A percentile compares a stretch with the other conserved stretches of the same genome.
phyloP scores from a whole-genome alignment of 2,329 filamentous ascomycete genomes.

The Blastomyces percursus region DNA sequence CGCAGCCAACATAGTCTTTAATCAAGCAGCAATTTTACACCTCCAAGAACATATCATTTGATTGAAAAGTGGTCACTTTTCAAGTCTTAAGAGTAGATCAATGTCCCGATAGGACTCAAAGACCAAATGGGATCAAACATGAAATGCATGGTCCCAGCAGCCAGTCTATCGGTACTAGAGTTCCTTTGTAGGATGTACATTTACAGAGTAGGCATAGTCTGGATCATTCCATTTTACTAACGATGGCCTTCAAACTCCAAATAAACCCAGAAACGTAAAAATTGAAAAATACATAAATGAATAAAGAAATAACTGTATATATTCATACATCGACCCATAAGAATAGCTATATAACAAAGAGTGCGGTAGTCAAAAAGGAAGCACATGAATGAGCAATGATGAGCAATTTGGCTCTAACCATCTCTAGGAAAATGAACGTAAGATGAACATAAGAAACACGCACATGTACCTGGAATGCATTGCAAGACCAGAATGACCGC shows the following conservation, averaged over 20 bases:
- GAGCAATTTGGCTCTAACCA: conserved; percentile 5
- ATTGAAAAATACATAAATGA: neutral
- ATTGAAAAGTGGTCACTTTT: too few relatives aligned
- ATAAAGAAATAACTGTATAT: neutral
- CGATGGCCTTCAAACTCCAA: neutral
- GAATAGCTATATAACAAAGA: neutral
- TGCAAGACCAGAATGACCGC: conserved; percentile 3
- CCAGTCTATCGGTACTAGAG: neutral
- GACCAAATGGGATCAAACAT: too few relatives aligned
- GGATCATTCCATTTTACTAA: neutral
- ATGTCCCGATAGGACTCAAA: too few relatives aligned
- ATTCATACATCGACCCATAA: neutral
- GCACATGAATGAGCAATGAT: neutral
- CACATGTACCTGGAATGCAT: conserved; percentile 5
- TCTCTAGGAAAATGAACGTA: neutral
- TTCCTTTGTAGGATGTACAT: neutral
- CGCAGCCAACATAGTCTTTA: too few relatives aligned
- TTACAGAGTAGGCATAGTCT: neutral
- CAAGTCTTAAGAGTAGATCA: too few relatives aligned
- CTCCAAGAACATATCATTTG: too few relatives aligned
- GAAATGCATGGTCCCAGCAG: too few relatives aligned
- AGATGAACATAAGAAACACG: neutral
- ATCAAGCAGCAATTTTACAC: too few relatives aligned
- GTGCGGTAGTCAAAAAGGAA: neutral
- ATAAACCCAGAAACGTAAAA: neutral